Percentiles rank a stretch among this genome's conserved stretches.
Conservation (phyloP, 208 protist species). For the Trypanosoma platydactyli region DNA sequence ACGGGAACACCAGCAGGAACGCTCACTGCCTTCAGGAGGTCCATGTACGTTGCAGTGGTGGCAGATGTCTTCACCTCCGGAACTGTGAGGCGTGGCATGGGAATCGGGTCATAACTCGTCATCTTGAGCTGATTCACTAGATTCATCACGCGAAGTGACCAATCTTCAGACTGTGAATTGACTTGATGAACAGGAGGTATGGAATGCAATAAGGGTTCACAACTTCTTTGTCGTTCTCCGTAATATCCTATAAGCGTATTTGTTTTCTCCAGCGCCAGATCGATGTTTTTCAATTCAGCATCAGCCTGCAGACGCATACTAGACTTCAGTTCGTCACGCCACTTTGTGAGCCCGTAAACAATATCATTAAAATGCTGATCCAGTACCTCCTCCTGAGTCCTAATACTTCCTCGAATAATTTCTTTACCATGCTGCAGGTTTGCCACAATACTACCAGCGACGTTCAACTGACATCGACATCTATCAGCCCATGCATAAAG, state of each 20-base stretch:
- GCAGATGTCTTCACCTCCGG: constrained; percentile 25
- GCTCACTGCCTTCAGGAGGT: constrained; percentile 26
- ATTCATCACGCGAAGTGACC: constrained; percentile 35
- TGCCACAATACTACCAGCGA: constrained; percentile 23
- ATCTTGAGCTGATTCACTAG: constrained; percentile 29
- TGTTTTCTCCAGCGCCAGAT: constrained; percentile 16
- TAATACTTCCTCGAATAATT: constrained; percentile 12
- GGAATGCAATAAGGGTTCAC: constrained; percentile 23
- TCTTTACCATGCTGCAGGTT: constrained; percentile 27
- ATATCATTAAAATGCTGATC: constrained; percentile 29
- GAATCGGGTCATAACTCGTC: constrained; percentile 19
- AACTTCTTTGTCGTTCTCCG: constrained; percentile 13
- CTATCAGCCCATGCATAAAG: constrained; percentile 27
- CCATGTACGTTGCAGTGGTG: constrained; percentile 27
- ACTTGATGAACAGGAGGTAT: constrained; percentile 30
- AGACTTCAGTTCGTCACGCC: constrained; percentile 26
- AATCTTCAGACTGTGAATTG: constrained; percentile 24
- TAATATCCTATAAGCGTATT: constrained; percentile 27
- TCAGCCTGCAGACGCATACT: constrained; percentile 23
- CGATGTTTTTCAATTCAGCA: constrained; percentile 27
- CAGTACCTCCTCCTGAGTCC: constrained; percentile 19
- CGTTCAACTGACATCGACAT: constrained; percentile 29
- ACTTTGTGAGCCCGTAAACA: constrained; percentile 24
- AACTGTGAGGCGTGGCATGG: constrained; percentile 26
- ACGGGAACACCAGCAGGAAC: constrained; percentile 26